Percentiles rank a stretch among this genome's conserved stretches.
phyloP scores from a whole-genome alignment of 2,329 filamentous ascomycete species.

The Corynespora cassiicola region DNA sequence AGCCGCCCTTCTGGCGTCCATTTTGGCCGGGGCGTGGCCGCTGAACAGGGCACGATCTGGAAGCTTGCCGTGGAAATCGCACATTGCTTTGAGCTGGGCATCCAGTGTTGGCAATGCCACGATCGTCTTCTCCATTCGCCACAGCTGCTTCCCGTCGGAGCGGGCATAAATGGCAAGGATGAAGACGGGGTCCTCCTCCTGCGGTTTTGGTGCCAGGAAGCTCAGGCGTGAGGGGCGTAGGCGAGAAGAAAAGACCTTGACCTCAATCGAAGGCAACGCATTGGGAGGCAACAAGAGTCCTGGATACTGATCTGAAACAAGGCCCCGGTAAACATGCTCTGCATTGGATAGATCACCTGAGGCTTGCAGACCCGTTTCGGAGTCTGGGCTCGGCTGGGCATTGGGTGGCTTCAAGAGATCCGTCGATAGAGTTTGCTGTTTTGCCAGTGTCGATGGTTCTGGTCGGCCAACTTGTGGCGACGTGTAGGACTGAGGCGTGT shows the following conservation, averaged over 20 bases:
- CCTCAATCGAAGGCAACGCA: slow-evolving; percentile 82
- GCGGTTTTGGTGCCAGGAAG: slow-evolving; percentile 76
- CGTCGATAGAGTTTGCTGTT: slow-evolving; percentile 18
- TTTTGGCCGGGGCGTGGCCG: slow-evolving; percentile 90
- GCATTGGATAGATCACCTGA: slow-evolving; percentile 39
- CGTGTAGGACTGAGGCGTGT: slow-evolving; percentile 69
- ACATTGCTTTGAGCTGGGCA: slow-evolving; percentile 75
- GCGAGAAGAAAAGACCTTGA: slow-evolving; percentile 91
- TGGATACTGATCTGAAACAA: slow-evolving; percentile 86
- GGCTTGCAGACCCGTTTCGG: slow-evolving; percentile 32
- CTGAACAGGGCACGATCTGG: slow-evolving; percentile 88
- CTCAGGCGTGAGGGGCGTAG: slow-evolving; percentile 90
- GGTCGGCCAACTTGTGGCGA: slow-evolving; percentile 54
- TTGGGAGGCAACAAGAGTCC: slow-evolving; percentile 86
- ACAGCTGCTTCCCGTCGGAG: slow-evolving; percentile 78
- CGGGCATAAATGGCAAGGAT: slow-evolving; percentile 85
- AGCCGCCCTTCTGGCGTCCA: slow-evolving; percentile 83
- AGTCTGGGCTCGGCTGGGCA: slow-evolving; percentile 40
- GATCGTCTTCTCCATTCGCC: slow-evolving; percentile 93
- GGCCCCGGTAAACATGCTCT: slow-evolving; percentile 72
- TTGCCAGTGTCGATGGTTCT: no score
- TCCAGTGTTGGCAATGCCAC: slow-evolving; percentile 82
- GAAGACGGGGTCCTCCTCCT: slow-evolving; percentile 93
- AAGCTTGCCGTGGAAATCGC: slow-evolving; percentile 75
- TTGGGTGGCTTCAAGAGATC: slow-evolving; percentile 37